Evolutionary conservation across 169 alveolate species (phyloP), one percentile per base, ranked within the genome.

Genomic region (Babesia divergens): DNA sequence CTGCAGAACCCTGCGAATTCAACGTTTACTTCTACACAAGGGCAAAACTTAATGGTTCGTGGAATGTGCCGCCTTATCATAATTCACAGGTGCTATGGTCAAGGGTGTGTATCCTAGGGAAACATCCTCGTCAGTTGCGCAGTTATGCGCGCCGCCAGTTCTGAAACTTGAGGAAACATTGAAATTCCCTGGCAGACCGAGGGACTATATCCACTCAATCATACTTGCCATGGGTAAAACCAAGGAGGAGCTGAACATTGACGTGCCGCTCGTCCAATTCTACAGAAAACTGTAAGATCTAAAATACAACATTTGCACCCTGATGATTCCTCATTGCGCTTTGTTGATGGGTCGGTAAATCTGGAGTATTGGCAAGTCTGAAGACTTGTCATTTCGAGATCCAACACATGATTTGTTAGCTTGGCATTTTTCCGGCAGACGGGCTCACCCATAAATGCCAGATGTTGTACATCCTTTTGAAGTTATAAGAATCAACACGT

Each of bases 1-100:
- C 8, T 13, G n/a, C 52, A 60, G 70, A 42, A 2, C 51, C 26
- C 46, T 60, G 55, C 42, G 70, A 60, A 1, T 40, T 60, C 28
- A 26, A 16, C 40, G 56, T 60, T n/a, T 40, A 60, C 8, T 60
- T 60, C 70, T 44, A 6, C 51, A 60, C 70, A n/a, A 60, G 6
- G 5, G 22, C 1, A 24, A 38, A 60, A 29, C 13, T 38, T 20
- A 60, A 40, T 42, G 56, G 70, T 60, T 22, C 8, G 70, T 14
- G 2, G 6, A 26, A 24, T n/a, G 5, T 6, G 38, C 42, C 22
- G n/a, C 11, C 8, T 4, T 20, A 26, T n/a, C 26, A 3, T 4
- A 42, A 40, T 6, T 34, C 4, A 29, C 38, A 60, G 70, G 55
- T 1, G 56, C 70, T 11, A 2, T 60, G 28, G 54, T 60, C 16